A percentile compares a stretch with the other conserved stretches of the same genome.
Evolutionary conservation across 2,329 filamentous ascomycete species (phyloP).

Genomic region (Alternaria sp.): DNA sequence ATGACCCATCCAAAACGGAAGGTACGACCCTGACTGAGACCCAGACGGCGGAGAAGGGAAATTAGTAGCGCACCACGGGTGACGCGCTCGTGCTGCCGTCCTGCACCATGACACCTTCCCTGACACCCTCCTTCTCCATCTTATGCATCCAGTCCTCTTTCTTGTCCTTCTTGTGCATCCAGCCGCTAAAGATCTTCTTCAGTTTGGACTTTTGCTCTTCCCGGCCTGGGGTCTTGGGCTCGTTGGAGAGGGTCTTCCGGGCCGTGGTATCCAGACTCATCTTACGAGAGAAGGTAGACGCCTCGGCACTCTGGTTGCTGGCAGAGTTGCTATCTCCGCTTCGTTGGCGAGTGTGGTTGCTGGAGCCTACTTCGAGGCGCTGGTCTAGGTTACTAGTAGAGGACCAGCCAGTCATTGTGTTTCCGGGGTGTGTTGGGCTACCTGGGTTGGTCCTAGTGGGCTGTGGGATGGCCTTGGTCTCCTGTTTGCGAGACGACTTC

Average conservation of each 20-base stretch:
- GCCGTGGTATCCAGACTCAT: slow-evolving; percentile 35
- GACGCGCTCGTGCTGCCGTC: slow-evolving; percentile 32
- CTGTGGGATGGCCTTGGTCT: slow-evolving; percentile 12
- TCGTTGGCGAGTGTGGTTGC: slow-evolving; percentile 23
- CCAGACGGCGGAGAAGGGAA: not conserved
- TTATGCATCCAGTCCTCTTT: slow-evolving; percentile 52
- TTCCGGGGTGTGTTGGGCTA: slow-evolving; percentile 13
- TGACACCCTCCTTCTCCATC: slow-evolving; percentile 50
- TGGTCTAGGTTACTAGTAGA: slow-evolving; percentile 28
- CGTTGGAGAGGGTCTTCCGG: slow-evolving; percentile 15
- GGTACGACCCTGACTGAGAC: not conserved
- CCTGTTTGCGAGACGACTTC: slow-evolving; percentile 20
- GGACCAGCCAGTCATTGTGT: slow-evolving; percentile 37
- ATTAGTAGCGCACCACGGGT: slow-evolving; percentile 46
- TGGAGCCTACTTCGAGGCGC: slow-evolving; percentile 19
- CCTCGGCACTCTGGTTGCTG: slow-evolving; percentile 36
- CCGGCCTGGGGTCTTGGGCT: slow-evolving; percentile 26
- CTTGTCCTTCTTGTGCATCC: slow-evolving; percentile 48
- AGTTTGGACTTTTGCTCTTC: slow-evolving; percentile 42
- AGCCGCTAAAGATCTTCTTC: slow-evolving; percentile 44
- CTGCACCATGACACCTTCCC: slow-evolving; percentile 47
- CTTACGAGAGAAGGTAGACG: slow-evolving; percentile 42
- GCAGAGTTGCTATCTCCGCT: slow-evolving; percentile 19
- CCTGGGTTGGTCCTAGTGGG: slow-evolving; percentile 18
- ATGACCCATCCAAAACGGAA: not conserved